A percentile compares a stretch with the other conserved stretches of the same genome.
These are phyloP conservation scores for Henckelia pumila DNA, from an alignment of 257 asterid genomes.

Conservation along the genomic window DNA sequence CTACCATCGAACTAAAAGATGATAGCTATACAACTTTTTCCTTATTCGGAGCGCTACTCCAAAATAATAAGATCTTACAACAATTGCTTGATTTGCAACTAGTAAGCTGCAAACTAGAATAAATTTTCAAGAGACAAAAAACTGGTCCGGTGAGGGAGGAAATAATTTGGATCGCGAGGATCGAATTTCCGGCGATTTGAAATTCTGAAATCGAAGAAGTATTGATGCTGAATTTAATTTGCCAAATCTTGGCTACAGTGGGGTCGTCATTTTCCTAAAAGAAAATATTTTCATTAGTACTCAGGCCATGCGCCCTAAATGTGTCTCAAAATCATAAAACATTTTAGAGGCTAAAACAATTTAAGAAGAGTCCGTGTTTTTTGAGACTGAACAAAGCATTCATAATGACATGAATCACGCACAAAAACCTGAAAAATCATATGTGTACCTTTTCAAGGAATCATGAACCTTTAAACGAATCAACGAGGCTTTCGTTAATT, in stretches of 20 bases:
- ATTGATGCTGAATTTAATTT: not conserved
- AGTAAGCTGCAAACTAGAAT: not conserved
- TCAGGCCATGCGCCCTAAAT: not conserved
- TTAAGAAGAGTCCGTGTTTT: too few species aligned
- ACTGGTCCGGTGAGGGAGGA: not conserved
- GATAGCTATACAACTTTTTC: not conserved
- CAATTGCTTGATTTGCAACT: not conserved
- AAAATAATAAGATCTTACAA: not conserved
- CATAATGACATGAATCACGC: too few species aligned
- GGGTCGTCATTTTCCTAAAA: not conserved
- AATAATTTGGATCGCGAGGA: not conserved
- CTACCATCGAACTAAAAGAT: not conserved
- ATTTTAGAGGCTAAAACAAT: too few species aligned
- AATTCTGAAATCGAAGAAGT: not conserved
- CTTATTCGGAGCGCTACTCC: not conserved
- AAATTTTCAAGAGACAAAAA: too few species aligned
- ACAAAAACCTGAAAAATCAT: not conserved
- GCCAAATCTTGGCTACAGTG: not conserved
- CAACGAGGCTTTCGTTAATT: conserved; percentile 43
- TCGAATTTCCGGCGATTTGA: not conserved
- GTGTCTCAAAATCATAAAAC: not conserved
- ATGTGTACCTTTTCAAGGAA: not conserved
- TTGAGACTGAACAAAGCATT: too few species aligned
- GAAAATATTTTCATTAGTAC: not conserved
- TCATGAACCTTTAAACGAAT: not conserved